A percentile compares a stretch with the other conserved stretches of the same genome.
phyloP scores from a whole-genome alignment of 176 grass and related monocot genomes.

The Themeda triandra region DNA sequence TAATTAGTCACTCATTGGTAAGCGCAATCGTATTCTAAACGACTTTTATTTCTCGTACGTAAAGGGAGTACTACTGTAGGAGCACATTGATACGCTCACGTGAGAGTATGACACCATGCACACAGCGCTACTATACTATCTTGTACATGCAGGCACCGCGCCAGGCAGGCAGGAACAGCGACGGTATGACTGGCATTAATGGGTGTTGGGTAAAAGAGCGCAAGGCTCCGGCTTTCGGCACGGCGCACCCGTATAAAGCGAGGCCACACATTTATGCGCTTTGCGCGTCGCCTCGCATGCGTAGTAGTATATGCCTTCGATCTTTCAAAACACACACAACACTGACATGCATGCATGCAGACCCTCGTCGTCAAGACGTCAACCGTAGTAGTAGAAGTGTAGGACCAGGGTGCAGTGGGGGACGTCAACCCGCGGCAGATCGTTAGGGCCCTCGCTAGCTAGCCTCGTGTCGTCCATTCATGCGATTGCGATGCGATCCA shows the following conservation, averaged over 20 bases:
- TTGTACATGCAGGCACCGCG: background rate
- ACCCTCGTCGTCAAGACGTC: no score
- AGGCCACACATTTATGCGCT: no score
- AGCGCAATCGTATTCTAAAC: no score
- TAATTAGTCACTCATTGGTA: no score
- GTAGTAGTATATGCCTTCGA: no score
- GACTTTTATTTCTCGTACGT: no score
- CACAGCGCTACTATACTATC: background rate
- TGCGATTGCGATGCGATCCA: background rate
- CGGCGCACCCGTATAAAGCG: background rate
- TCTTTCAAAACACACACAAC: no score
- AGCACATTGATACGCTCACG: background rate
- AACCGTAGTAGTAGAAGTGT: no score
- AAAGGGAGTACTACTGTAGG: no score
- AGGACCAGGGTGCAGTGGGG: no score
- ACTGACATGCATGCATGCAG: no score
- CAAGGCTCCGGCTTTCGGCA: slow-evolving; percentile 35
- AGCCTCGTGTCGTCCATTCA: background rate
- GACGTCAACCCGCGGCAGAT: background rate
- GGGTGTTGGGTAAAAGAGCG: slow-evolving; percentile 28
- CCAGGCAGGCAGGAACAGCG: slow-evolving; percentile 11
- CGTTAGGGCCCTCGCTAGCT: background rate
- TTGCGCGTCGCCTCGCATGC: no score
- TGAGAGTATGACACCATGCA: background rate
- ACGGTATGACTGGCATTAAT: slow-evolving; percentile 28